phyloP scores from a whole-genome alignment of 2,329 filamentous ascomycete species.

The Xylaria sp. region DNA sequence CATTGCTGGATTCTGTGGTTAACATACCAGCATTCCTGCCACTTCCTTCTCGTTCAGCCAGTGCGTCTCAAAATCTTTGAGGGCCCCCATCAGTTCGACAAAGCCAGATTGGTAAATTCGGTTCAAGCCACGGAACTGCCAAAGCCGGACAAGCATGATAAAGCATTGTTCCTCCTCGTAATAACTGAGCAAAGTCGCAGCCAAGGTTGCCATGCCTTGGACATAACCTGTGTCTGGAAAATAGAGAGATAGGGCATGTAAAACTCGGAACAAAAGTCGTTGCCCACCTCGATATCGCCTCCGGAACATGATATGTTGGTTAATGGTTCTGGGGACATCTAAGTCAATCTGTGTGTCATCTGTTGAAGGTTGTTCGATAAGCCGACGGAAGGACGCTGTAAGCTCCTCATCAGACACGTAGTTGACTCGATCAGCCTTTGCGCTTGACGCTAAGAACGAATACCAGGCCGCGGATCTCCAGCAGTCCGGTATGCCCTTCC shows the following conservation, averaged over 20 bases:
- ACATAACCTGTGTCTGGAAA: conserved; percentile 94
- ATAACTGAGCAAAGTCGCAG: conserved; percentile 92
- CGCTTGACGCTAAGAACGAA: conserved; percentile 85
- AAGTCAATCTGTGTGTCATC: conserved; percentile 98
- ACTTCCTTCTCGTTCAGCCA: conserved; percentile 86
- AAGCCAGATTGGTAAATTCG: conserved; percentile 87
- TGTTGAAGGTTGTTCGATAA: conserved; percentile 79
- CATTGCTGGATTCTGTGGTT: background rate
- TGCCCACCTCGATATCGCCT: conserved; percentile 91
- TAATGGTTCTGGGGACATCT: conserved; percentile 95
- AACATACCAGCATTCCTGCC: conserved; percentile 79
- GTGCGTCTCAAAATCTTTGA: conserved; percentile 83
- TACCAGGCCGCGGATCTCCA: conserved; percentile 97
- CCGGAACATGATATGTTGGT: conserved; percentile 96
- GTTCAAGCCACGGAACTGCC: conserved; percentile 87
- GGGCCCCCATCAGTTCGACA: conserved; percentile 83
- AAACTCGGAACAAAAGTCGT: conserved; percentile 87
- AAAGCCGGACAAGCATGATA: conserved; percentile 95
- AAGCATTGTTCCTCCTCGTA: conserved; percentile 96
- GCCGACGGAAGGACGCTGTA: conserved; percentile 75
- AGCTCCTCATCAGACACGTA: conserved; percentile 77
- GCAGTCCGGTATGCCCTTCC: conserved; percentile 97
- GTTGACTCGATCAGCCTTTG: conserved; percentile 68
- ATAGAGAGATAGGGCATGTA: conserved; percentile 92
- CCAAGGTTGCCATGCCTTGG: conserved; percentile 95